Conservation (phyloP, 2,329 filamentous ascomycete species). For the Xylariales sp. region DNA sequence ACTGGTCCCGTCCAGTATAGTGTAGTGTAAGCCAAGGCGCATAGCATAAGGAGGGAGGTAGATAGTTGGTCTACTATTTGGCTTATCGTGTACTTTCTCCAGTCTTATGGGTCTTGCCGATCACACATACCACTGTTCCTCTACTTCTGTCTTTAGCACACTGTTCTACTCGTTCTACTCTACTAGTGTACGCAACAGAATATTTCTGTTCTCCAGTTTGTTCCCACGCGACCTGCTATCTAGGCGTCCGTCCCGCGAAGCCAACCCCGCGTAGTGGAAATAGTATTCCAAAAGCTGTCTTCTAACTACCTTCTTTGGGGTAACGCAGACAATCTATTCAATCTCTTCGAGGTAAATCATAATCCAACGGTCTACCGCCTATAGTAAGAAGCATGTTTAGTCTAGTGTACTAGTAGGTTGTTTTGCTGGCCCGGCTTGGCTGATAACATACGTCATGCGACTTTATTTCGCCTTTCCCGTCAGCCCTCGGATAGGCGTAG, state of each 20-base stretch:
- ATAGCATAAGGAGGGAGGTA: too few relatives aligned
- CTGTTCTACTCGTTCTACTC: not conserved
- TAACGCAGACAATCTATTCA: constrained; percentile 6
- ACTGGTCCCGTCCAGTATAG: not conserved
- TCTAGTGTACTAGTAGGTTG: not conserved
- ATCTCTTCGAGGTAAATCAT: constrained; percentile 9
- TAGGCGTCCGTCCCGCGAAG: not conserved
- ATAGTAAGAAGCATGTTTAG: not conserved
- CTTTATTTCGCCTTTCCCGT: constrained; percentile 27
- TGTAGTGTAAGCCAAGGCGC: too few relatives aligned
- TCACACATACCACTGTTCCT: not conserved
- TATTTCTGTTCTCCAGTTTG: constrained; percentile 10
- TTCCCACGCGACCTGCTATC: constrained; percentile 16
- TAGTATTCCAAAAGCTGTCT: not conserved
- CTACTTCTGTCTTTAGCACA: not conserved
- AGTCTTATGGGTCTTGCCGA: constrained; percentile 1
- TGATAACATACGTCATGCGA: constrained; percentile 35
- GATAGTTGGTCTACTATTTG: too few relatives aligned
- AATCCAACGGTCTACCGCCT: constrained; percentile 1
- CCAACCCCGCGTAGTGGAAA: not conserved
- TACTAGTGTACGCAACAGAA: too few relatives aligned
- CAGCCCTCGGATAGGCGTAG: constrained; percentile 18
- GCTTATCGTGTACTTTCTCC: too few relatives aligned
- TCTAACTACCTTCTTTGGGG: constrained; percentile 2
- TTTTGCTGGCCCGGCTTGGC: constrained; percentile 21